Conservation (phyloP, 73 alveolate species). For the Blepharisma stoltei region DNA sequence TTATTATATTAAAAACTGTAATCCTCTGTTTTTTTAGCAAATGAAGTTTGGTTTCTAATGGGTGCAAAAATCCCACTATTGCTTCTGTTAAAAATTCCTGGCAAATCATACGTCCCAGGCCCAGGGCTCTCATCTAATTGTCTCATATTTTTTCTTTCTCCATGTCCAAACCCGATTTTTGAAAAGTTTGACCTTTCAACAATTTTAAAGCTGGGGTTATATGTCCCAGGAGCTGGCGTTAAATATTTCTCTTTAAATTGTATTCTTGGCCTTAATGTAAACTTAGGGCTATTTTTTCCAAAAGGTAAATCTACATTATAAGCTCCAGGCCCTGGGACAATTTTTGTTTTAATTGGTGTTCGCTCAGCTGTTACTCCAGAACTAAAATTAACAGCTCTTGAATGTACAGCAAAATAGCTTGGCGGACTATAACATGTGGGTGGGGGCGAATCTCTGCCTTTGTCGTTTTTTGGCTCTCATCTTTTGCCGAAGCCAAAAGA, state of each 20-base stretch:
- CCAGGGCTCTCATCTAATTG: neutral
- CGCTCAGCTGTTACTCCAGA: too few species aligned
- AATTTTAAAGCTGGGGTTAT: neutral
- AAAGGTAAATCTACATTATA: neutral
- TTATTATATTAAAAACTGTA: too few species aligned
- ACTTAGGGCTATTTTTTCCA: neutral
- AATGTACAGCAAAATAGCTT: neutral
- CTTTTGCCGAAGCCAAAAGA: neutral
- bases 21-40: too few species aligned
- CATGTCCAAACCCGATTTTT: neutral
- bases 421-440: neutral
- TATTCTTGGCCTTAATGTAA: neutral
- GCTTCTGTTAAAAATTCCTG: neutral
- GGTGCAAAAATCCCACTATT: too few species aligned
- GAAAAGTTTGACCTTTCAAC: neutral
- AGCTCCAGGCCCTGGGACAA: constrained; percentile 24
- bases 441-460: constrained; percentile 25
- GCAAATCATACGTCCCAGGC: neutral
- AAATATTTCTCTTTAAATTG: neutral
- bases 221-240: constrained; percentile 13
- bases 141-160: neutral
- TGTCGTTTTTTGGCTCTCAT: neutral
- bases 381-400: too few species aligned
- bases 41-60: too few species aligned
- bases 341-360: too few species aligned